Percentiles rank a stretch among this genome's conserved stretches.
These are phyloP conservation scores for Dimocarpus longan DNA, from an alignment of 345 rosid genomes.

Conservation along the genomic window DNA sequence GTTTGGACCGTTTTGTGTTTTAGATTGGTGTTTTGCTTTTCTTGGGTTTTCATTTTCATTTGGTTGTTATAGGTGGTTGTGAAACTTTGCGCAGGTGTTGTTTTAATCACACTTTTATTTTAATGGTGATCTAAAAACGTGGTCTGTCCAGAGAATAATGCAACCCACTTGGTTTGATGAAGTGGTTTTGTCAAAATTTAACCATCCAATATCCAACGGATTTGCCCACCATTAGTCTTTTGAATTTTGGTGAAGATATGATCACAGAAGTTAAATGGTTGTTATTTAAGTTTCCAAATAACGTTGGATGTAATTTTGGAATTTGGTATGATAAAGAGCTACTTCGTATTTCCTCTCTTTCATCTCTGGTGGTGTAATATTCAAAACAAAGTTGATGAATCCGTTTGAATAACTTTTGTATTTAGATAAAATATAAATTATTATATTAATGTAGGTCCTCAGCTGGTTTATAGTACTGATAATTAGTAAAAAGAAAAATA, in stretches of 20 bases:
- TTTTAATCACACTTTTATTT: not conserved
- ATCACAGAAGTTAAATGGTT: not conserved
- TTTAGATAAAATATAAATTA: too few species aligned
- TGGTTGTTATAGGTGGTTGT: conserved; percentile 34
- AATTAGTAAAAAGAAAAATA: too few species aligned
- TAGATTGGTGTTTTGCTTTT: conserved; percentile 8
- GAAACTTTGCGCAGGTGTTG: not conserved
- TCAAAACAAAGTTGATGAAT: too few species aligned
- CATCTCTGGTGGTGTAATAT: not conserved
- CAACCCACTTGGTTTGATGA: not conserved
- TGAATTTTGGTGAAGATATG: not conserved
- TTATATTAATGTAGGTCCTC: too few species aligned
- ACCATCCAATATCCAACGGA: not conserved
- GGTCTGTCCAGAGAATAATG: not conserved
- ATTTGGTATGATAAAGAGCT: not conserved
- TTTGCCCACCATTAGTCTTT: not conserved
- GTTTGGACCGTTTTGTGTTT: too few species aligned
- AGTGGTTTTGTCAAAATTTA: not conserved
- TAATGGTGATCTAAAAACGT: not conserved
- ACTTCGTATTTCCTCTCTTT: not conserved
- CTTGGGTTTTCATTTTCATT: conserved; percentile 31
- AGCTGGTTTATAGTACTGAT: too few species aligned
- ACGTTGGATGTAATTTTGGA: not conserved
- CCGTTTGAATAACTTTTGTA: too few species aligned
- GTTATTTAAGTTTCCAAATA: not conserved